Base-by-base conservation (phyloP, 1,284 basidiomycete genomes). In the Earliella scabrosa region DNA sequence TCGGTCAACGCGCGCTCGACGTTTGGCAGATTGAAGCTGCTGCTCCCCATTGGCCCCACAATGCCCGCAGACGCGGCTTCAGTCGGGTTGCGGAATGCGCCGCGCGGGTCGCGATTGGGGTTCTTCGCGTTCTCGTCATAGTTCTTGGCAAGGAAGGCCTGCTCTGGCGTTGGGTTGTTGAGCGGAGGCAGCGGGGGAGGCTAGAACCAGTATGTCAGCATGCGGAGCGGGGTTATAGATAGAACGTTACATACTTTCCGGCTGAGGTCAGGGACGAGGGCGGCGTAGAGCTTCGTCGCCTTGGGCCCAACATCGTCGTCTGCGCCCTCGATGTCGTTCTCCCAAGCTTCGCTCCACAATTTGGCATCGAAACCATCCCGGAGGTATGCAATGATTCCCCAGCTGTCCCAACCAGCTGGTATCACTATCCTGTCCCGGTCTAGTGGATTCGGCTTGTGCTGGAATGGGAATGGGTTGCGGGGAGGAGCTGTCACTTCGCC, bases 351-450 rank as follows among this genome's bases (percentile, higher is more conserved):
- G 2, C 86, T 87, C 82, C 93, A 92, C 44, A 81, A 71, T 49
- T 84, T 87, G 1, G 92, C 87, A 59, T 97, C 94, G 65, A 98
- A 99, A 0, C 93, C 90, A 41, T 98, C 97, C 45, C 95, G 79
- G 52, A 98, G 75, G 2, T 98, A 91, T 3, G 82, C 82, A 61
- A 98, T 98, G 79, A 98, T 98, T 3, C 95, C 95, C 92, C 93
- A 98, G 61, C 90, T 93, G 71, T 99, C 97, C 97, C 97, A 99
- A 2, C 97, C 97, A 1, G 92, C 82, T 1, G 97, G 97, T 1
- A 99, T 88, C 45, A 97, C 82, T 45, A 99, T 90, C 8, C 86
- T 88, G 66, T 98, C 95, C 29, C 95, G 84, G 69, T 99, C 97
- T 24, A 98, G 80, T 0, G 93, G 91, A 68, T 97, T 98, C 0